Percentiles rank a stretch among this genome's conserved stretches.
These are phyloP conservation scores for Xylaria digitata DNA, from an alignment of 2,329 filamentous ascomycete genomes.

Conservation along the genomic window DNA sequence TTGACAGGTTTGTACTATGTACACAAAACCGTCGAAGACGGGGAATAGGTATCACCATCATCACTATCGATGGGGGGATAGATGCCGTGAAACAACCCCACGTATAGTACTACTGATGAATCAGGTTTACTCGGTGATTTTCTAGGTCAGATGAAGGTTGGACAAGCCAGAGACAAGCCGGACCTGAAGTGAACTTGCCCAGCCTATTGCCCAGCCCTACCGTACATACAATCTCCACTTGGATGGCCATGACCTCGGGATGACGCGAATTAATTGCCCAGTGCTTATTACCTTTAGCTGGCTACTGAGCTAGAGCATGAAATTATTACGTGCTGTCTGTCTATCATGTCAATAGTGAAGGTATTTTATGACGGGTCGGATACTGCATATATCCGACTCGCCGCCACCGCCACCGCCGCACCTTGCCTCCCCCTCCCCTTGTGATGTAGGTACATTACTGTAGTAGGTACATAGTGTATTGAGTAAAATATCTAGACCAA, in stretches of 20 bases:
- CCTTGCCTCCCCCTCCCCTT: background rate
- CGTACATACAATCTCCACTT: conserved; percentile 9
- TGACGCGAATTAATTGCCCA: background rate
- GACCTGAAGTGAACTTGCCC: conserved; percentile 9
- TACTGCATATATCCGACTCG: conserved; percentile 1
- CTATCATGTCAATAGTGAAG: conserved; percentile 6
- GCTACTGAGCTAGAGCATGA: background rate
- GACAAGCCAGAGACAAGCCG: background rate
- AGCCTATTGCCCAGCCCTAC: conserved; percentile 4
- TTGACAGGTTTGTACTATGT: conserved; percentile 19
- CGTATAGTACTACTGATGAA: conserved; percentile 6
- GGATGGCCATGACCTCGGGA: no score
- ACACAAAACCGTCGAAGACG: background rate
- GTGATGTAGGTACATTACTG: background rate
- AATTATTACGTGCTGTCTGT: background rate
- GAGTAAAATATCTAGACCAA: no score
- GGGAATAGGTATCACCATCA: conserved; percentile 2
- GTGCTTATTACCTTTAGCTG: no score
- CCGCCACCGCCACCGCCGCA: conserved; percentile 15
- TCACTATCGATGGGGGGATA: background rate
- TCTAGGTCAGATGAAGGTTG: conserved; percentile 13
- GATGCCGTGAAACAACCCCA: conserved; percentile 33
- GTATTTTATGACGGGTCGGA: conserved; percentile 2
- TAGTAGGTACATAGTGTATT: no score
- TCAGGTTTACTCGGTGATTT: conserved; percentile 17